Percentiles rank a stretch among this genome's conserved stretches.
Evolutionary conservation across 768 basidiomycete genomes (phyloP).

Genomic region (Suillus subaureus): DNA sequence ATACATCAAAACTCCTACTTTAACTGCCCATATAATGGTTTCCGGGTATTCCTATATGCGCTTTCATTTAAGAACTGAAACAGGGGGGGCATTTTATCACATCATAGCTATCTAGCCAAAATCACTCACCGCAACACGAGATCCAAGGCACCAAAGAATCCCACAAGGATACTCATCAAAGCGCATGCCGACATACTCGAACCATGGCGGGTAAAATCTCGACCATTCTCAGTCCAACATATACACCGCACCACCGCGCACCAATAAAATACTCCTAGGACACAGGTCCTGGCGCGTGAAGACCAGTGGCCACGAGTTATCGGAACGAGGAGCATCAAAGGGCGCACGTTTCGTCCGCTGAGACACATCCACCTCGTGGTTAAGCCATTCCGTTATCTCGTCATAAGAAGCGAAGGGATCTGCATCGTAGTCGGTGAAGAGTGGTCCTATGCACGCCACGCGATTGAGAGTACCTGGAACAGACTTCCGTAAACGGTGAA

Average conservation of each 20-base stretch:
- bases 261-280: slow-evolving; percentile 22
- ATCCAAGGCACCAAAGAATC: background rate
- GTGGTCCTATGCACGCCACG: background rate
- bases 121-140: background rate
- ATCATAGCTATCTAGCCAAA: background rate
- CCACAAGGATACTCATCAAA: background rate
- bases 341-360: background rate
- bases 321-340: background rate
- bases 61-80: background rate
- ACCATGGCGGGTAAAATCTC: slow-evolving; percentile 23
- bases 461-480: background rate
- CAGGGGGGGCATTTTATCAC: background rate
- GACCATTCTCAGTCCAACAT: slow-evolving; percentile 21
- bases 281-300: slow-evolving; percentile 24
- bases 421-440: background rate
- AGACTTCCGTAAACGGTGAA: slow-evolving; percentile 16
- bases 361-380: slow-evolving; percentile 5
- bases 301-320: slow-evolving; percentile 18
- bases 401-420: slow-evolving; percentile 3
- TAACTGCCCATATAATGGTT: background rate
- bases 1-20: background rate
- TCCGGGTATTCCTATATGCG: background rate
- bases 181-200: slow-evolving; percentile 18
- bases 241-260: slow-evolving; percentile 15
- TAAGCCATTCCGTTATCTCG: background rate